These are phyloP conservation scores for Phytophthora rubi DNA, from an alignment of 352 stramenopile species.

Conservation along the genomic window DNA sequence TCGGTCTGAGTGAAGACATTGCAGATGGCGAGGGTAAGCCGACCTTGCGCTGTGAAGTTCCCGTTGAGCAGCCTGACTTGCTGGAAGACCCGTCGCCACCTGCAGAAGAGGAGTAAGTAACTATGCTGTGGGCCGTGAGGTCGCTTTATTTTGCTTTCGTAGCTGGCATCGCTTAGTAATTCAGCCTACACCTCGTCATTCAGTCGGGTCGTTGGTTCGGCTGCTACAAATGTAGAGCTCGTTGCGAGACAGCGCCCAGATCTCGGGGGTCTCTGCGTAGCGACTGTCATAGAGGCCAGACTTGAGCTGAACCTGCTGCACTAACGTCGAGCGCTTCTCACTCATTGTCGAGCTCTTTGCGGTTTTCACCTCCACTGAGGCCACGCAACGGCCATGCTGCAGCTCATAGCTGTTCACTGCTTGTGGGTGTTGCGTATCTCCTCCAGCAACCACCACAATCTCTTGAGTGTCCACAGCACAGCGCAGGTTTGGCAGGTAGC, in stretches of 20 bases:
- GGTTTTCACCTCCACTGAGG: constrained; percentile 27
- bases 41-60: constrained; percentile 59
- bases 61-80: constrained; percentile 76
- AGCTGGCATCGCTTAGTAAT: background rate
- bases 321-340: constrained; percentile 17
- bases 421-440: constrained; percentile 17
- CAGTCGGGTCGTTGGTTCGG: constrained; percentile 5
- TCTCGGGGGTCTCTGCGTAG: constrained; percentile 31
- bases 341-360: background rate
- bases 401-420: constrained; percentile 44
- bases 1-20: constrained; percentile 44
- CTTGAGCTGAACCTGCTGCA: constrained; percentile 52
- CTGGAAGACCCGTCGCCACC: constrained; percentile 80
- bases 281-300: constrained; percentile 5
- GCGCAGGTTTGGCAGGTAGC: constrained; percentile 45
- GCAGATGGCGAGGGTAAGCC: constrained; percentile 45
- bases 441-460: constrained; percentile 47
- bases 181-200: constrained; percentile 1
- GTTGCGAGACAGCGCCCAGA: constrained; percentile 51
- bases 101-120: constrained; percentile 58
- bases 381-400: constrained; percentile 27
- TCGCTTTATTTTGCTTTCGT: background rate
- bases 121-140: background rate
- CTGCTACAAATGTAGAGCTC: constrained; percentile 45
- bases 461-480: constrained; percentile 44